Conservation (phyloP, 352 stramenopile species). For the Phytophthora idaei region DNA sequence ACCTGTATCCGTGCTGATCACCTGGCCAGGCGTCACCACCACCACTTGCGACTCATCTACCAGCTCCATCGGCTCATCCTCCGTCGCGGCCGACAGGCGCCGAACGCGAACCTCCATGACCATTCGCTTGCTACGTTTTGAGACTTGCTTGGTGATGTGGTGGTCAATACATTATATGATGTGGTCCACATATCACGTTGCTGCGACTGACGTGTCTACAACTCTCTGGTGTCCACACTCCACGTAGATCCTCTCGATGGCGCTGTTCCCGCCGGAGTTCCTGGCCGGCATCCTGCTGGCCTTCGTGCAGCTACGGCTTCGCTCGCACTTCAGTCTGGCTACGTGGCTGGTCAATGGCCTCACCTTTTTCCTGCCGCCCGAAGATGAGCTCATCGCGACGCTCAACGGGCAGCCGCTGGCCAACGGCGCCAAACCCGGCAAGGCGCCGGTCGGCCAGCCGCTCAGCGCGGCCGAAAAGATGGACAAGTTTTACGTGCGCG, state of each 20-base stretch:
- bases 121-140: conserved; percentile 1
- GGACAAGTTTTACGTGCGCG: conserved; percentile 73
- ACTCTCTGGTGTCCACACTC: conserved; percentile 1
- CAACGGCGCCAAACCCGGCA: conserved; percentile 25
- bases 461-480: conserved; percentile 71
- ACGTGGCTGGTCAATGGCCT: conserved; percentile 64
- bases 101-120: conserved; percentile 53
- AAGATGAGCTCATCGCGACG: conserved; percentile 70
- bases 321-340: conserved; percentile 61
- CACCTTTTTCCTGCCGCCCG: conserved; percentile 78
- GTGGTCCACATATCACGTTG: background rate
- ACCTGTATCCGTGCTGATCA: conserved; percentile 79
- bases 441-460: conserved; percentile 23
- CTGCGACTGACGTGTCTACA: conserved; percentile 1
- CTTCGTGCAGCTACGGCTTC: conserved; percentile 77
- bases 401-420: conserved; percentile 59
- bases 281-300: conserved; percentile 67
- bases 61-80: conserved; percentile 36
- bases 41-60: conserved; percentile 52
- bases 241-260: conserved; percentile 41
- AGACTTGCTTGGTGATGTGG: background rate
- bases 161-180: background rate
- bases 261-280: conserved; percentile 80
- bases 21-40: conserved; percentile 74
- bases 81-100: conserved; percentile 13